A percentile compares a stretch with the other conserved stretches of the same genome.
These are phyloP conservation scores for Boletus eberwhitei DNA, from an alignment of 768 basidiomycete genomes.

Conservation along the genomic window DNA sequence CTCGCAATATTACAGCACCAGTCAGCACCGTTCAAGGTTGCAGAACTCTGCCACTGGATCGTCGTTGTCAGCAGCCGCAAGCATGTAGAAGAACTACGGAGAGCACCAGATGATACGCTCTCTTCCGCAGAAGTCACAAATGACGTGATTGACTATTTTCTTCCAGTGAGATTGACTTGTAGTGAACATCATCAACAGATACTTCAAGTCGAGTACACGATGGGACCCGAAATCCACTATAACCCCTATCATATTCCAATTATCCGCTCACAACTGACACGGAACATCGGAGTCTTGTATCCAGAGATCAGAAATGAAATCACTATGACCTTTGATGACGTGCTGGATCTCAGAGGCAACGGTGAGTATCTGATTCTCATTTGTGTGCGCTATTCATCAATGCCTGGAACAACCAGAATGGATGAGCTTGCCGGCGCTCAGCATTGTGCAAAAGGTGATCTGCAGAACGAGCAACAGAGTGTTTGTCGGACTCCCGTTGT, in stretches of 20 bases:
- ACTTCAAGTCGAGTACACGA: conserved; percentile 37
- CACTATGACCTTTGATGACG: conserved; percentile 35
- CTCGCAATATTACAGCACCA: conserved; percentile 21
- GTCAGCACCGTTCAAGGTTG: conserved; percentile 31
- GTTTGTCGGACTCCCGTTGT: no score
- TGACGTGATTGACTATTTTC: conserved; percentile 27
- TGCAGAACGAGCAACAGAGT: no score
- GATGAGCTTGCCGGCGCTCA: no score
- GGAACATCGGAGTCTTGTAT: conserved; percentile 38
- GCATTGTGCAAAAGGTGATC: no score
- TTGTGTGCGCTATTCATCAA: no score
- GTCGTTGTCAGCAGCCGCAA: conserved; percentile 35
- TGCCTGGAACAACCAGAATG: no score
- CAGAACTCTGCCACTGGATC: conserved; percentile 33
- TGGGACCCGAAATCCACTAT: conserved; percentile 32
- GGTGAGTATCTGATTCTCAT: no score
- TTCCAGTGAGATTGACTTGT: no score
- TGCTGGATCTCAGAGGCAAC: conserved; percentile 23
- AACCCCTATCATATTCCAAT: conserved; percentile 25
- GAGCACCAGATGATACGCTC: conserved; percentile 37
- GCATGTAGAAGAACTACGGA: conserved; percentile 39
- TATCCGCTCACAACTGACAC: conserved; percentile 14
- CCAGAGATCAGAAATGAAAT: conserved; percentile 45
- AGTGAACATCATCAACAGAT: conserved; percentile 23
- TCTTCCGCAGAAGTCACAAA: conserved; percentile 30